These are phyloP conservation scores for Aspergillus felis DNA, from an alignment of 2,329 filamentous ascomycete species.

Conservation along the genomic window DNA sequence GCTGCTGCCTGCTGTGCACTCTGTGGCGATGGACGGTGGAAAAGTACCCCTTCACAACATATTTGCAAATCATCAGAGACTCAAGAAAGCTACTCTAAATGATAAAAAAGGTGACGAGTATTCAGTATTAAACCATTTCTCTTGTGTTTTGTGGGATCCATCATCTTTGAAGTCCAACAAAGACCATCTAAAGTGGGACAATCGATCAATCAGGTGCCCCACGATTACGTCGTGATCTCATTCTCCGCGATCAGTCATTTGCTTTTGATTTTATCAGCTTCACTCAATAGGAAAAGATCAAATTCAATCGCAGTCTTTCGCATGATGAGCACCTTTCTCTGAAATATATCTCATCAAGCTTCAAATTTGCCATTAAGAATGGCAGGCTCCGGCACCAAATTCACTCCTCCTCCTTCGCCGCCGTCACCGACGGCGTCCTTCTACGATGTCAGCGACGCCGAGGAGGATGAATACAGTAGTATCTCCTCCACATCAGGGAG, in stretches of 20 bases:
- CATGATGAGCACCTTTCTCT: not conserved
- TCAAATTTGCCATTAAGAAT: constrained; percentile 16
- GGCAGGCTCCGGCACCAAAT: constrained; percentile 28
- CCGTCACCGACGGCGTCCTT: constrained; percentile 81
- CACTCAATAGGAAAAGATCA: not conserved
- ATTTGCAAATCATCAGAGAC: not conserved
- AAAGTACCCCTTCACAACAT: not conserved
- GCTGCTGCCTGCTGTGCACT: not conserved
- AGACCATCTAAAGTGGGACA: no score
- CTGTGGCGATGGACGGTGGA: not conserved
- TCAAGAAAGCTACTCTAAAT: not conserved
- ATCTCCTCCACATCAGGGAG: constrained; percentile 71
- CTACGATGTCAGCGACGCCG: constrained; percentile 94
- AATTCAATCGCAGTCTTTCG: not conserved
- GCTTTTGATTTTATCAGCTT: not conserved
- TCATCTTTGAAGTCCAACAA: not conserved
- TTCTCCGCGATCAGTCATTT: not conserved
- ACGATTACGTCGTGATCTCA: constrained; percentile 18
- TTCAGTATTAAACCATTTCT: not conserved
- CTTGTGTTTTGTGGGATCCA: not conserved
- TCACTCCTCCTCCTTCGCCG: constrained; percentile 39
- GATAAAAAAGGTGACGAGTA: not conserved
- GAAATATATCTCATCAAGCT: not conserved
- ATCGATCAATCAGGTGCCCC: not conserved
- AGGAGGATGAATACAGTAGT: constrained; percentile 92